Percentiles rank a stretch among this genome's conserved stretches.
These are phyloP conservation scores for Lyophyllum shimeji DNA, from an alignment of 768 basidiomycete genomes.

Conservation along the genomic window DNA sequence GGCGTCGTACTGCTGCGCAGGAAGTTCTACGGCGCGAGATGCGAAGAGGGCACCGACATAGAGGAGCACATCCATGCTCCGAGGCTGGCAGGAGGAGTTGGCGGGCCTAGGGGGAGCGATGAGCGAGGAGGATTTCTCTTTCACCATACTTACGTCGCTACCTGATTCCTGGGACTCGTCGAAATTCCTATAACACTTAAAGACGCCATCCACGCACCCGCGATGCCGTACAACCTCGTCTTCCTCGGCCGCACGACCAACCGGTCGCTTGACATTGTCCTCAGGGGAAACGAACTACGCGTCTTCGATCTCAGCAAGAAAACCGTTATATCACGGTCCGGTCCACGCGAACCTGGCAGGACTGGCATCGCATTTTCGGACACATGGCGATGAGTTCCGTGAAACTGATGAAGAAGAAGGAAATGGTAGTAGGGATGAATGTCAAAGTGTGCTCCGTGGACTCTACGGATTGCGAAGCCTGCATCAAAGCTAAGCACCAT, in stretches of 20 bases:
- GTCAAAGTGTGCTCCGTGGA: conserved; percentile 16
- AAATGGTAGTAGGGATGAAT: too few species aligned
- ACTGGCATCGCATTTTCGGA: conserved; percentile 27
- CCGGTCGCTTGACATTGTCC: too few species aligned
- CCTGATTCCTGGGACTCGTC: conserved; percentile 32
- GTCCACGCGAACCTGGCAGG: conserved; percentile 21
- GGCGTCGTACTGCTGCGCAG: conserved; percentile 24
- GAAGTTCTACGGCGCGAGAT: conserved; percentile 25
- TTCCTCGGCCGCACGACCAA: conserved; percentile 17
- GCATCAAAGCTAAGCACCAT: conserved; percentile 34
- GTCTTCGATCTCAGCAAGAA: background rate
- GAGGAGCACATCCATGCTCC: conserved; percentile 30
- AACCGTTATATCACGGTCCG: background rate
- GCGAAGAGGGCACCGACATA: conserved; percentile 28
- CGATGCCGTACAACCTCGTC: background rate
- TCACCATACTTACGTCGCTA: too few species aligned
- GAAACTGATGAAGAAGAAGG: too few species aligned
- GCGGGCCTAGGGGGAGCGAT: conserved; percentile 20
- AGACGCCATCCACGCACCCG: background rate
- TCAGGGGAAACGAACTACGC: background rate
- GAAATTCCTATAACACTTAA: background rate
- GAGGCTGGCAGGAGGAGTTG: conserved; percentile 22
- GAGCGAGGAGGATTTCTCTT: too few species aligned
- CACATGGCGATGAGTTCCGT: conserved; percentile 27
- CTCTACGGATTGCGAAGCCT: conserved; percentile 28